Evolutionary conservation across 768 basidiomycete genomes (phyloP).

Genomic region (Amanita jacksonii): DNA sequence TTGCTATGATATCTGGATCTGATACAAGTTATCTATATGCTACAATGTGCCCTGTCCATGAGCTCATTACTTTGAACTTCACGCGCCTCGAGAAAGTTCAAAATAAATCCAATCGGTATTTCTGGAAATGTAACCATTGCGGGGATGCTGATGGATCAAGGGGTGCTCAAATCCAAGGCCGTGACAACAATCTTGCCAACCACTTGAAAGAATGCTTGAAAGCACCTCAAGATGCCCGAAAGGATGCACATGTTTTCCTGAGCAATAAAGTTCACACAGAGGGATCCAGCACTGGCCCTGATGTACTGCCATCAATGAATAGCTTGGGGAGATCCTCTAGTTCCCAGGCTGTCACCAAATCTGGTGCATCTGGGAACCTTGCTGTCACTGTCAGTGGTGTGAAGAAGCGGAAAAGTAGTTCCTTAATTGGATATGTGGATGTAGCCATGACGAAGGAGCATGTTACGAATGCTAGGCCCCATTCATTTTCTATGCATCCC

Average conservation of each 20-base stretch:
- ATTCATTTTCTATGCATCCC: no score
- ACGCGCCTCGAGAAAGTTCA: no score
- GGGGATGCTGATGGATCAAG: not conserved
- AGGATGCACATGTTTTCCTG: no score
- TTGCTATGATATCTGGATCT: no score
- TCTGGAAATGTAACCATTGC: not conserved
- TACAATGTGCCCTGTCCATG: not conserved
- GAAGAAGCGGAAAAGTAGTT: slow-evolving; percentile 1
- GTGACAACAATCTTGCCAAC: no score
- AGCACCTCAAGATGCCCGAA: no score
- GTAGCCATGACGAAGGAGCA: not conserved
- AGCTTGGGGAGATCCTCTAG: not conserved
- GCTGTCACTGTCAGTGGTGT: not conserved
- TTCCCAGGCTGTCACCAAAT: not conserved
- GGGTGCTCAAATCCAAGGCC: not conserved
- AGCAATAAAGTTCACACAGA: slow-evolving; percentile 1
- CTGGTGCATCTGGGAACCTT: not conserved
- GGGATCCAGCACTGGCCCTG: not conserved
- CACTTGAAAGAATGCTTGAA: no score
- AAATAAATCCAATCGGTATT: slow-evolving; percentile 1
- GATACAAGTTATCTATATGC: not conserved
- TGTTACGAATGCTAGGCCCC: no score
- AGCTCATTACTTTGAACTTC: not conserved
- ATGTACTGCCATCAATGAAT: slow-evolving; percentile 1
- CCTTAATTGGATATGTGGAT: not conserved